Conservation (phyloP, 2,329 filamentous ascomycete genomes). For the Epichloe sp. region DNA sequence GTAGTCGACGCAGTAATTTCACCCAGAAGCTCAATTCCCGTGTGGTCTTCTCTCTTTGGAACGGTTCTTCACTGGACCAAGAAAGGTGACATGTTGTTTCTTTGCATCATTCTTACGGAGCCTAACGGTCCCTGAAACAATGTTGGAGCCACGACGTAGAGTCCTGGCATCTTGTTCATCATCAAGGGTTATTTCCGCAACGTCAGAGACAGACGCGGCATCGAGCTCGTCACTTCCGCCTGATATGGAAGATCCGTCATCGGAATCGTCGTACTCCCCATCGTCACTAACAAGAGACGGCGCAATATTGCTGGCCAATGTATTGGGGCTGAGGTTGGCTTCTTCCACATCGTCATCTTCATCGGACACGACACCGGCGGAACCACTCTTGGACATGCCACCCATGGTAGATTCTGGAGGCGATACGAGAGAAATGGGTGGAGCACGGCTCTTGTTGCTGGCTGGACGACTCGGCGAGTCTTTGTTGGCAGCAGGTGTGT, state of each 20-base stretch:
- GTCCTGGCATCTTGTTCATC: slow-evolving; percentile 37
- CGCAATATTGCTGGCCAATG: slow-evolving; percentile 59
- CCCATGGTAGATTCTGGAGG: slow-evolving; percentile 15
- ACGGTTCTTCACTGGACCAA: slow-evolving; percentile 34
- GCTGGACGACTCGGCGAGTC: slow-evolving; percentile 31
- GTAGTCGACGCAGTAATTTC: not conserved
- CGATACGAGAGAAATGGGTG: slow-evolving; percentile 27
- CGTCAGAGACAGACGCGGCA: slow-evolving; percentile 45
- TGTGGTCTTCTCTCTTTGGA: slow-evolving; percentile 18
- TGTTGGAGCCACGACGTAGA: slow-evolving; percentile 30
- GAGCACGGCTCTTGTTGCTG: slow-evolving; percentile 42
- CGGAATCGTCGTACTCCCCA: slow-evolving; percentile 63
- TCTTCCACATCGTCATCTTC: slow-evolving; percentile 42
- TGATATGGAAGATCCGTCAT: slow-evolving; percentile 47
- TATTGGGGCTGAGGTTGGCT: slow-evolving; percentile 54
- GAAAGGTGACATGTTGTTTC: slow-evolving; percentile 36
- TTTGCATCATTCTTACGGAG: slow-evolving; percentile 42
- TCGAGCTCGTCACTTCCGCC: slow-evolving; percentile 44
- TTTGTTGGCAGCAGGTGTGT: slow-evolving; percentile 29
- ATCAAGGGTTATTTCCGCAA: slow-evolving; percentile 49
- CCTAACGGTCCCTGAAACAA: slow-evolving; percentile 31
- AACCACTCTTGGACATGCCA: slow-evolving; percentile 11
- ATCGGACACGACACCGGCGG: slow-evolving; percentile 18
- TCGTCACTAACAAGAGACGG: slow-evolving; percentile 72
- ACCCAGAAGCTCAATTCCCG: slow-evolving; percentile 7